A percentile compares a stretch with the other conserved stretches of the same genome.
phyloP scores from a whole-genome alignment of 192 early-diverging fungal species.

The Chytriomyces confervae region DNA sequence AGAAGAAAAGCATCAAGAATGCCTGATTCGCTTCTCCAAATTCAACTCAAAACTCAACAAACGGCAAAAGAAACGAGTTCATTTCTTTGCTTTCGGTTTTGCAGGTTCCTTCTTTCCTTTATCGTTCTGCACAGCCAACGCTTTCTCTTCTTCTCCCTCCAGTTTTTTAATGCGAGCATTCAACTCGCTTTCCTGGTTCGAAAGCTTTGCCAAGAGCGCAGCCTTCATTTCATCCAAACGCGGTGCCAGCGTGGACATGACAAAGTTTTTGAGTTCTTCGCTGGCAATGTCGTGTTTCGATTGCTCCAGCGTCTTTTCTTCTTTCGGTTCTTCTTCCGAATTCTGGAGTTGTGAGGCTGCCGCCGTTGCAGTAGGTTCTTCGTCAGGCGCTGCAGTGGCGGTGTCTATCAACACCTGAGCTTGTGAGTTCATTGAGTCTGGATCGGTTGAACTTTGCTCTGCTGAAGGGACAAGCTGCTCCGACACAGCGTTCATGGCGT shows the following conservation, averaged over 20 bases:
- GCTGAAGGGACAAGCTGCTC: too few relatives aligned
- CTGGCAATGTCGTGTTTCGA: conserved; percentile 51
- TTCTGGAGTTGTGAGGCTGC: too few relatives aligned
- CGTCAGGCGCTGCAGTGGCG: too few relatives aligned
- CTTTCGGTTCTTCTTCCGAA: not conserved
- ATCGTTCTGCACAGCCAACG: conserved; percentile 22
- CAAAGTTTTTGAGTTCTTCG: conserved; percentile 46
- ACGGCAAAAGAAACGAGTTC: not conserved
- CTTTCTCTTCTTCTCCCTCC: conserved; percentile 45
- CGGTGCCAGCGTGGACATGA: conserved; percentile 38
- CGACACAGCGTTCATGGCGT: too few relatives aligned
- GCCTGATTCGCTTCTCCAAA: too few relatives aligned
- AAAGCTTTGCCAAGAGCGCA: conserved; percentile 41
- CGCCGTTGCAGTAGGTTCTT: too few relatives aligned
- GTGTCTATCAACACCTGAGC: too few relatives aligned
- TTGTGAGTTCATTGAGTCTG: too few relatives aligned
- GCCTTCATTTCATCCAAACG: conserved; percentile 58
- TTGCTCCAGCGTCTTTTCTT: conserved; percentile 19
- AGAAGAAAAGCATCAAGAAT: too few relatives aligned
- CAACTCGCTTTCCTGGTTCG: conserved; percentile 49
- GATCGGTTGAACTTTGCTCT: too few relatives aligned
- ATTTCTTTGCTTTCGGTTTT: conserved; percentile 30
- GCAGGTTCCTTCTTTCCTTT: conserved; percentile 31
- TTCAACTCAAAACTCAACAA: too few relatives aligned
- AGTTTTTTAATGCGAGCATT: conserved; percentile 37